phyloP scores from a whole-genome alignment of 2,329 filamentous ascomycete species.

The Colletotrichum cordylinicola region DNA sequence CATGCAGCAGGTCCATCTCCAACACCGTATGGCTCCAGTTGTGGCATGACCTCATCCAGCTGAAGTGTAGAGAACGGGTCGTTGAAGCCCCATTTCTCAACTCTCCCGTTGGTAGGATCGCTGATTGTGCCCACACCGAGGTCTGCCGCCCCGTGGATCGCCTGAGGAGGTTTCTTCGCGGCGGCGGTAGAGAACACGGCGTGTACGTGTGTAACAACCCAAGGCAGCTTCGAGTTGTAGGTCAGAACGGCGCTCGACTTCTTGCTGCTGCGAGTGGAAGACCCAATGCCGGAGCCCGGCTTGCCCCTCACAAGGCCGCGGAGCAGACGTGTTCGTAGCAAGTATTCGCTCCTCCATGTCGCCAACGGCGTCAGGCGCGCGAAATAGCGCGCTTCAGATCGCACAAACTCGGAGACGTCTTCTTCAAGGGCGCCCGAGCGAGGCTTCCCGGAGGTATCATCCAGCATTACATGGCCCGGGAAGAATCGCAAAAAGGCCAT shows the following conservation, averaged over 20 bases:
- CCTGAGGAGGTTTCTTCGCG: conserved; percentile 76
- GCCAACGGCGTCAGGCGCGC: conserved; percentile 80
- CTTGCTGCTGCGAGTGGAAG: conserved; percentile 59
- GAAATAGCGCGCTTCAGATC: conserved; percentile 80
- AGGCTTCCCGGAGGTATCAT: conserved; percentile 38
- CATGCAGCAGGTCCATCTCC: conserved; percentile 79
- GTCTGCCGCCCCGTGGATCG: conserved; percentile 84
- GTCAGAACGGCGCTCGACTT: conserved; percentile 78
- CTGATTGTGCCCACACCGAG: conserved; percentile 80
- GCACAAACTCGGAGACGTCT: conserved; percentile 59
- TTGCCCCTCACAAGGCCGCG: conserved; percentile 84
- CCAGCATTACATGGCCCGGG: conserved; percentile 71
- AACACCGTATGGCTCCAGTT: conserved; percentile 77
- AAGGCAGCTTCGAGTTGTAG: conserved; percentile 84
- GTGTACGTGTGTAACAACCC: conserved; percentile 80
- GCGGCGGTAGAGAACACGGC: conserved; percentile 66
- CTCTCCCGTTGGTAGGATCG: conserved; percentile 77
- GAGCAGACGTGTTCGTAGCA: conserved; percentile 83
- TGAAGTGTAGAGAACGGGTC: conserved; percentile 79
- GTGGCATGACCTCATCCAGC: conserved; percentile 78
- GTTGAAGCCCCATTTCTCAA: conserved; percentile 82
- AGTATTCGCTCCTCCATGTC: conserved; percentile 97
- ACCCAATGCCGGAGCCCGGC: conserved; percentile 65
- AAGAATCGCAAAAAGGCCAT: conserved; percentile 93
- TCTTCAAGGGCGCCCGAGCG: conserved; percentile 45